A percentile compares a stretch with the other conserved stretches of the same genome.
Conservation (phyloP, 306 rosid species). For the Prunus mume region DNA sequence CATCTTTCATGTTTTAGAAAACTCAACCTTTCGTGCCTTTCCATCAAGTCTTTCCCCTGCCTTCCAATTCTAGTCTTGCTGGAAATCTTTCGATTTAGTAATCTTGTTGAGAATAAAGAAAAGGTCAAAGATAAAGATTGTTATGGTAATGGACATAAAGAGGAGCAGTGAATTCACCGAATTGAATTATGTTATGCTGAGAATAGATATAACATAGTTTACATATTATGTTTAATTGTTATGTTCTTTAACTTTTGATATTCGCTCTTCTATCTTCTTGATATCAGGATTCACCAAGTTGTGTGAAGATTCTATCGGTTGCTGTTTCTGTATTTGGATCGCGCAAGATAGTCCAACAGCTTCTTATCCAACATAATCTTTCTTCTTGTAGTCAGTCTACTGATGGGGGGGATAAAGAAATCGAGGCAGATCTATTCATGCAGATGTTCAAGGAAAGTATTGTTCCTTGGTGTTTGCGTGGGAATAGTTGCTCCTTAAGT, state of each 20-base stretch:
- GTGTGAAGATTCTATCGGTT: constrained; percentile 59
- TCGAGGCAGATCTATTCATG: constrained; percentile 52
- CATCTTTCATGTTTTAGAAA: background rate
- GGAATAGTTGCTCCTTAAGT: constrained; percentile 45
- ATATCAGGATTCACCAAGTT: constrained; percentile 65
- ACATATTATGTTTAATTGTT: background rate
- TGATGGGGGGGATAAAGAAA: constrained; percentile 29
- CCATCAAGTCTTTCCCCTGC: background rate
- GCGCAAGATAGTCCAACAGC: constrained; percentile 51
- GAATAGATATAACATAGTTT: background rate
- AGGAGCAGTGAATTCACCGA: background rate
- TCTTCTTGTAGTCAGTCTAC: constrained; percentile 28
- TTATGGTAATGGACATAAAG: background rate
- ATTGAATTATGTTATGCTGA: background rate
- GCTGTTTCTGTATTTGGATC: constrained; percentile 87
- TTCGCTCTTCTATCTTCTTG: constrained; percentile 25
- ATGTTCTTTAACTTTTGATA: constrained; percentile 3
- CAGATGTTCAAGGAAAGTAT: constrained; percentile 66
- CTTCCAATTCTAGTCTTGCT: background rate
- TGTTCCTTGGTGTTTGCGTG: constrained; percentile 87
- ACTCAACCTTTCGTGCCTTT: background rate
- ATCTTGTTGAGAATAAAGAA: background rate
- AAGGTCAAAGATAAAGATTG: background rate
- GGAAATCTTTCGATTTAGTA: background rate
- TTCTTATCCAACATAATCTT: constrained; percentile 46